Evolutionary conservation across 225 moss, liverwort and hornwort genomes (phyloP).

Genomic region (Sphagnum tenellum): DNA sequence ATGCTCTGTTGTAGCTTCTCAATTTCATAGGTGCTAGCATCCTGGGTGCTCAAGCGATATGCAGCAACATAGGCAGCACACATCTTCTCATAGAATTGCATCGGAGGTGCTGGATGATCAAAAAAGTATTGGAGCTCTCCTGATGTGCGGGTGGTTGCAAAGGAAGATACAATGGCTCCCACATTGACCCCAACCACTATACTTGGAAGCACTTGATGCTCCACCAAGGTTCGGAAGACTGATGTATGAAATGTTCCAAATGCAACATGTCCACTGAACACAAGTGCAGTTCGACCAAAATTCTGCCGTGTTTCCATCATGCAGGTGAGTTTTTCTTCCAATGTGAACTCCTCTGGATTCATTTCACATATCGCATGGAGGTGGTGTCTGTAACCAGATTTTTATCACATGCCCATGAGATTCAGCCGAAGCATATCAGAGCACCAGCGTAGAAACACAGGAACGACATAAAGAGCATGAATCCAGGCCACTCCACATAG

Average conservation of each 20-base stretch:
- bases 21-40: conserved; percentile 33
- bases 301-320: conserved; percentile 42
- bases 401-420: background rate
- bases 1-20: conserved; percentile 51
- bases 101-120: conserved; percentile 36
- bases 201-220: conserved; percentile 46
- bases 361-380: conserved; percentile 45
- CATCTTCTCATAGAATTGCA: conserved; percentile 39
- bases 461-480: no score
- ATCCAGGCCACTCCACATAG: no score
- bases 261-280: conserved; percentile 44
- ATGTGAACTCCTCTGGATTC: conserved; percentile 28
- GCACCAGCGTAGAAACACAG: background rate
- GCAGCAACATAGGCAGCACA: conserved; percentile 38
- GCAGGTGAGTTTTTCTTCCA: conserved; percentile 44
- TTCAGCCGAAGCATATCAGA: background rate
- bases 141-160: conserved; percentile 46
- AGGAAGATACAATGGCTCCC: conserved; percentile 51
- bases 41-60: conserved; percentile 32
- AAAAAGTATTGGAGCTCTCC: conserved; percentile 42
- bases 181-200: conserved; percentile 45
- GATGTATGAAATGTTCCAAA: conserved; percentile 55
- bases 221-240: conserved; percentile 50
- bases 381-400: conserved; percentile 21
- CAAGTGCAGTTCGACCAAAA: conserved; percentile 49